Base-by-base conservation (phyloP, 169 alveolate genomes). In the Eimeria sp. region DNA sequence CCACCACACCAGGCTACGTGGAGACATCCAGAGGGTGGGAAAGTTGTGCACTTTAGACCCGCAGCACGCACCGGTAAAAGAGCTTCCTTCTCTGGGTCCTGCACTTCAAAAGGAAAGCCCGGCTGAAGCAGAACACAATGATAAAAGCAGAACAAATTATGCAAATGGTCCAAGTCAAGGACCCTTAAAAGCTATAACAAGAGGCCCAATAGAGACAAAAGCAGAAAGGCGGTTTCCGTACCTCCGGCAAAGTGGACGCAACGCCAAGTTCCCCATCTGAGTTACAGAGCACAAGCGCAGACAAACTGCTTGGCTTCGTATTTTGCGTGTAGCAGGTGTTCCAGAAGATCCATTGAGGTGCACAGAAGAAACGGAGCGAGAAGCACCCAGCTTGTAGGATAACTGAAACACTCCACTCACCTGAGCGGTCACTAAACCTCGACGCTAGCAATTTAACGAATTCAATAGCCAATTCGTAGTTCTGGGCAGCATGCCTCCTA, bases 71-170 rank as follows among this genome's bases (percentile, higher is more conserved):
- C 76, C 76, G 76, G 76, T 16, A 62, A 25, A 25, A 30, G 14
- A 66, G 43, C 13, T 9, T 43, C 43, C 18, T 66, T n/a, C 76
- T 2, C 2, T 11, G 62, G 62, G 20, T 66, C 76, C 8, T 9
- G 1, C n/a, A 13, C 25, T n/a, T 66, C 76, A 1, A 27, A 8
- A 8, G 76, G 76, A 20, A 66, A 66, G 13, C 76, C 76, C 0
- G 9, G n/a, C 76, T 66, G 76, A 66, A 66, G 76, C 76, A 66
- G 76, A 66, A 9, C 76, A 66, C 76, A 66, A 66, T n/a, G 43
- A 8, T n/a, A 40, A 2, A 66, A n/a, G 71, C 46, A 66, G 2
- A 9, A 25, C 71, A 33, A 66, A n/a, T 11, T 66, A 6, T 66
- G 76, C 46, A 46, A 66, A n/a, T 10, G n/a, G 43, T 66, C 43